phyloP scores from a whole-genome alignment of 73 alveolate species.

The Paramecium tetraurelia region DNA sequence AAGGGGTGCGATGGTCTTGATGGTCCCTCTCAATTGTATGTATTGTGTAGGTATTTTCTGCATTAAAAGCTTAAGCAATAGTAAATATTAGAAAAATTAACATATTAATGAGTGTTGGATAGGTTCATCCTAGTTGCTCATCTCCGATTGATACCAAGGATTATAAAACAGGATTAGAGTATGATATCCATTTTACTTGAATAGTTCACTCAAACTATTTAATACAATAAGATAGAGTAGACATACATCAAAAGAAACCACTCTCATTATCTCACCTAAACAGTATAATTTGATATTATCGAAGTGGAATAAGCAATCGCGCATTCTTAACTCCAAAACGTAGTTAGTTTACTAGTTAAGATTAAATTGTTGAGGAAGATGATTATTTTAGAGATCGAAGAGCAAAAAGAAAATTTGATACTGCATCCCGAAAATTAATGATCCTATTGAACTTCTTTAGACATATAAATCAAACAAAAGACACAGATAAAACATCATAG shows the following conservation, averaged over 20 bases:
- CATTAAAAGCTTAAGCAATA: not conserved
- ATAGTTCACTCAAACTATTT: not conserved
- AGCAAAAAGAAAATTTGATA: not conserved
- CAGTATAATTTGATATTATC: not conserved
- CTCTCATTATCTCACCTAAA: not conserved
- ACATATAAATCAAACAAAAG: not conserved
- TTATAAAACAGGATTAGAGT: not conserved
- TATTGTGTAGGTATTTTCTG: not conserved
- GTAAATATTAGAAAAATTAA: not conserved
- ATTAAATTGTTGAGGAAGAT: not conserved
- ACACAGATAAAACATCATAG: not conserved
- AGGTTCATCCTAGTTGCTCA: not conserved
- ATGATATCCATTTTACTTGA: not conserved
- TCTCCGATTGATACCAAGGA: not conserved
- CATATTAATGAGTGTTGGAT: constrained; percentile 31
- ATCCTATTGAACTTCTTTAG: not conserved
- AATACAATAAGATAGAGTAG: not conserved
- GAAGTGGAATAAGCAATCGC: not conserved
- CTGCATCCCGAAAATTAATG: not conserved
- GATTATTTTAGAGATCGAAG: not conserved
- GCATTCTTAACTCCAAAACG: not conserved
- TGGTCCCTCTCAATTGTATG: not conserved
- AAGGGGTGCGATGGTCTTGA: not conserved
- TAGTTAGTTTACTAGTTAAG: not conserved
- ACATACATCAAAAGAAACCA: not conserved